Evolutionary conservation across 2,329 filamentous ascomycete genomes (phyloP).

Genomic region (Sordariomycetes sp.): DNA sequence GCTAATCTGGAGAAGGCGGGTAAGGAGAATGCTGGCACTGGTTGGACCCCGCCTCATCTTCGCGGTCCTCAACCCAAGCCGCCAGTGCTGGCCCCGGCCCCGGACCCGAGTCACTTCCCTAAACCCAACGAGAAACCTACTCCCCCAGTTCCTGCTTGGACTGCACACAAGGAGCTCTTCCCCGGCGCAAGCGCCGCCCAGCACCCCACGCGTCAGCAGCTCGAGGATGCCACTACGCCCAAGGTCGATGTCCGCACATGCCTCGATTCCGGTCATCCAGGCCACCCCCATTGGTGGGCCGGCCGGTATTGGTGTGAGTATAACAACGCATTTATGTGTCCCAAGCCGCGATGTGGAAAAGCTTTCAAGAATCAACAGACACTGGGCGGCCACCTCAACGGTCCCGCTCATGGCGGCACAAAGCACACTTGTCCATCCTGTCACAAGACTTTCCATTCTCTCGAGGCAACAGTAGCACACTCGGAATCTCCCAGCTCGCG

Average conservation of each 20-base stretch:
- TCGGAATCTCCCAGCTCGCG: conserved; percentile 31
- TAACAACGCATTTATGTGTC: conserved; percentile 41
- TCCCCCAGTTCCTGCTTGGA: conserved; percentile 1
- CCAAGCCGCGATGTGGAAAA: conserved; percentile 26
- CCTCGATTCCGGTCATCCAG: conserved; percentile 31
- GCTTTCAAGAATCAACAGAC: conserved; percentile 21
- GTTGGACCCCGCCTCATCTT: no score
- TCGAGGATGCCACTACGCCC: conserved; percentile 7
- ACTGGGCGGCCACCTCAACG: conserved; percentile 33
- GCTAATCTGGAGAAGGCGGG: no score
- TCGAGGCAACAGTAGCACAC: conserved; percentile 36
- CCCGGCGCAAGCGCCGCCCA: conserved; percentile 11
- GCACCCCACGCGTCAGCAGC: conserved; percentile 10
- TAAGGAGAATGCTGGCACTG: no score
- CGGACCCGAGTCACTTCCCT: no score
- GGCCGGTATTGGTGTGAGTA: conserved; percentile 34
- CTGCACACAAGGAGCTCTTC: conserved; percentile 16
- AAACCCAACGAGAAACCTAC: no score
- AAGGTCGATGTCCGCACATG: conserved; percentile 6
- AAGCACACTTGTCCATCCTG: conserved; percentile 35
- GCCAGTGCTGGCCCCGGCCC: no score
- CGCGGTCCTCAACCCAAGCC: no score
- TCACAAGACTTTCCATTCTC: conserved; percentile 25
- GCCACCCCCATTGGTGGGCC: conserved; percentile 34
- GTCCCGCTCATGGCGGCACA: conserved; percentile 25